phyloP scores from a whole-genome alignment of 768 basidiomycete species.

The Dacryopinax spathularia region DNA sequence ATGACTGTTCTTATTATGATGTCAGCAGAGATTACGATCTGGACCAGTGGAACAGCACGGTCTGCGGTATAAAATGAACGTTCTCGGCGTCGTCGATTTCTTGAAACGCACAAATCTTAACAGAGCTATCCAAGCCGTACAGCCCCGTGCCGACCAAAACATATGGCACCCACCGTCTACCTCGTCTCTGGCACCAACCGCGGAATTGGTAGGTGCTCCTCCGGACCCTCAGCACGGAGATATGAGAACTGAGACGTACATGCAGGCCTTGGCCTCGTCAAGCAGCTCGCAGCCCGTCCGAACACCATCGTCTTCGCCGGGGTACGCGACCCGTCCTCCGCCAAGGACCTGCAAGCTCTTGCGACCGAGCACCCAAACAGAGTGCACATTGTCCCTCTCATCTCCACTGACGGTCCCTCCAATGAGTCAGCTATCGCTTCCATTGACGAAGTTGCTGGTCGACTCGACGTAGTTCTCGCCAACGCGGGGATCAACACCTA shows the following conservation, averaged over 20 bases:
- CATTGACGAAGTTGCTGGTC: conserved; percentile 10
- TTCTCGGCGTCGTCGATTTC: no score
- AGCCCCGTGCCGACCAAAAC: no score
- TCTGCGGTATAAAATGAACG: no score
- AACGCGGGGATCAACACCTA: conserved; percentile 15
- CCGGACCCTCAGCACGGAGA: no score
- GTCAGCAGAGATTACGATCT: no score
- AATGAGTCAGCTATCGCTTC: conserved; percentile 7
- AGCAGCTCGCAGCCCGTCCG: background rate
- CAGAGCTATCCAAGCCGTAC: no score
- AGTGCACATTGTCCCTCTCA: conserved; percentile 11
- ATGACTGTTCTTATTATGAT: no score
- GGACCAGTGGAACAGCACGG: no score
- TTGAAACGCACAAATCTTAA: background rate
- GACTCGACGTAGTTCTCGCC: conserved; percentile 16
- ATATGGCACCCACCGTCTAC: background rate
- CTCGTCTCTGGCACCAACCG: conserved; percentile 13
- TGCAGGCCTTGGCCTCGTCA: conserved; percentile 6
- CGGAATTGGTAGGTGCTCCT: conserved; percentile 11
- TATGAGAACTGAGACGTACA: background rate
- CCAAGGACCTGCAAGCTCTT: conserved; percentile 4
- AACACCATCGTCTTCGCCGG: conserved; percentile 13
- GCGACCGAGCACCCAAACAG: background rate
- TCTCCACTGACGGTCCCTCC: conserved; percentile 8
- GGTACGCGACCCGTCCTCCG: conserved; percentile 8